These are phyloP conservation scores for Colletotrichum kahawae DNA, from an alignment of 2,329 filamentous ascomycete species.

Conservation along the genomic window DNA sequence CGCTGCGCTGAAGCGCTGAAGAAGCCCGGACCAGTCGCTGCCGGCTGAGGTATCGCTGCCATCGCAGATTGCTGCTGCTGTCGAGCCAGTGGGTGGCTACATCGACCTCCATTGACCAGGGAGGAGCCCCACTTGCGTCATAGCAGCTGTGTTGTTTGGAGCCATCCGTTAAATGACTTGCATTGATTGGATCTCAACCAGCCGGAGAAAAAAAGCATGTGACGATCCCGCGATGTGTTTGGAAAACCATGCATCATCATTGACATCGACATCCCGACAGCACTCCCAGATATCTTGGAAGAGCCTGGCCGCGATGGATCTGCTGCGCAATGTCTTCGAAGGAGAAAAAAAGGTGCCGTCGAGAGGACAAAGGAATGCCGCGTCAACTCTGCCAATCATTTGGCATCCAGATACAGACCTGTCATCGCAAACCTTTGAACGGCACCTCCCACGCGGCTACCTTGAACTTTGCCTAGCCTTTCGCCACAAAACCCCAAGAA, in stretches of 20 bases:
- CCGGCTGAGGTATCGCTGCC: background rate
- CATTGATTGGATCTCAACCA: background rate
- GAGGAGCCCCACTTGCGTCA: slow-evolving; percentile 17
- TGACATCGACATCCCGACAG: background rate
- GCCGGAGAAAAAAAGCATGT: slow-evolving; percentile 11
- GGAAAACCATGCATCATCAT: slow-evolving; percentile 12
- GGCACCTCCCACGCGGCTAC: background rate
- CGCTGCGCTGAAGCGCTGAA: background rate
- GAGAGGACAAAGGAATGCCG: background rate
- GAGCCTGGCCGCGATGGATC: background rate
- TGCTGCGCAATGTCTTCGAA: background rate
- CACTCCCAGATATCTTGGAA: background rate
- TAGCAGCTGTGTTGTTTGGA: slow-evolving; percentile 5
- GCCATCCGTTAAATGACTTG: slow-evolving; percentile 1
- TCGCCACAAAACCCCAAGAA: background rate
- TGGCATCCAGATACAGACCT: background rate
- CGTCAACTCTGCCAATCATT: background rate
- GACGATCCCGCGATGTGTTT: slow-evolving; percentile 4
- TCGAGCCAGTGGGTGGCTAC: slow-evolving; percentile 8
- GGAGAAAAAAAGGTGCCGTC: background rate
- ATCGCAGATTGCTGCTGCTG: background rate
- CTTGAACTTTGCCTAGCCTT: background rate
- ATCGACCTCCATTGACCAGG: background rate
- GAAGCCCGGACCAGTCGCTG: slow-evolving; percentile 1
- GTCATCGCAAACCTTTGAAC: background rate